A percentile compares a stretch with the other conserved stretches of the same genome.
Conservation (phyloP, 768 basidiomycete species). For the Jaapia argillacea region DNA sequence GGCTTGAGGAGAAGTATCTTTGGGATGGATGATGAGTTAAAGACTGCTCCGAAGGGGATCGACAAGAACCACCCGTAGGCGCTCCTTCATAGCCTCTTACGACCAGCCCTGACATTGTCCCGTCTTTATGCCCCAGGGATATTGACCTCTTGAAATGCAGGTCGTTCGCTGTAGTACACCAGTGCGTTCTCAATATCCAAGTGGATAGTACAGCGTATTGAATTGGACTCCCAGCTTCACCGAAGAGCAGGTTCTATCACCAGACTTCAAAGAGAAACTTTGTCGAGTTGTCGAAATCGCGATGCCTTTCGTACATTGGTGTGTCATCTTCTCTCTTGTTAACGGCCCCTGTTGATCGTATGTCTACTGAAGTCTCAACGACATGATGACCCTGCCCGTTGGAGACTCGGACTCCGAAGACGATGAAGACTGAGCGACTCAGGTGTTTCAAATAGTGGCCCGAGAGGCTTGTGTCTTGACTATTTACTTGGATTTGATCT, state of each 20-base stretch:
- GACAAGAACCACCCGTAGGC: conserved; percentile 69
- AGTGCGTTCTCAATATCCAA: conserved; percentile 27
- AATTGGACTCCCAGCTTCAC: too few species aligned
- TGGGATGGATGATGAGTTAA: conserved; percentile 80
- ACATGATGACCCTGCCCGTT: conserved; percentile 51
- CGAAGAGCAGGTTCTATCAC: conserved; percentile 31
- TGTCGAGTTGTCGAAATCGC: conserved; percentile 24
- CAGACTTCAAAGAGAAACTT: conserved; percentile 28
- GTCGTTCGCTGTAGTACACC: conserved; percentile 57
- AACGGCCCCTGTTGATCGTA: conserved; percentile 1
- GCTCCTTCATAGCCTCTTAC: conserved; percentile 1
- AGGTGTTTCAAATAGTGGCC: too few species aligned
- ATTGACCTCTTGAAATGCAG: conserved; percentile 88
- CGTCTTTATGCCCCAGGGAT: conserved; percentile 45
- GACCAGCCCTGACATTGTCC: not conserved
- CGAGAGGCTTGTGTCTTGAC: too few species aligned
- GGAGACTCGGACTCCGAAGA: conserved; percentile 19
- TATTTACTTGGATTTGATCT: too few species aligned
- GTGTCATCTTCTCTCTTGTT: not conserved
- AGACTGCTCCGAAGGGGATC: conserved; percentile 86
- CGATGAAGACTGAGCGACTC: too few species aligned
- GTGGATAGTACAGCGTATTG: conserved; percentile 1
- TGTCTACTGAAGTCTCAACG: conserved; percentile 44
- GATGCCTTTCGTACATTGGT: conserved; percentile 29
- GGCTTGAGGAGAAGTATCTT: conserved; percentile 71